Percentiles rank a stretch among this genome's conserved stretches.
These are phyloP conservation scores for Corymbia calophylla DNA, from an alignment of 441 rosid species.

Conservation along the genomic window DNA sequence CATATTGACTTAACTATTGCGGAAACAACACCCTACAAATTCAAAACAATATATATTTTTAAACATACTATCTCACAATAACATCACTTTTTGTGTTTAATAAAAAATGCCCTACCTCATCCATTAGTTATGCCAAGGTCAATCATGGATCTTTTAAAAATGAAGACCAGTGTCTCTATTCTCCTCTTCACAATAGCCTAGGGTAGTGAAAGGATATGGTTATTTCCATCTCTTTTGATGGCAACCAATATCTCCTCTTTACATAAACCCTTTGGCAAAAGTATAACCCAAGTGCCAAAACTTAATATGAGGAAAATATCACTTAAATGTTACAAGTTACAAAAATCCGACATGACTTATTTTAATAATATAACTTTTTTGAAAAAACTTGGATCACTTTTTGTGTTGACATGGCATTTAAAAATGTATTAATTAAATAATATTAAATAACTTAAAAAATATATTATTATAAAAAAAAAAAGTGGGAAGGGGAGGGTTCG, in stretches of 20 bases:
- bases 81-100: neutral
- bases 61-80: neutral
- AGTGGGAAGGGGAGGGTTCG: too few species aligned
- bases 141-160: neutral
- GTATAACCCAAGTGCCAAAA: too few species aligned
- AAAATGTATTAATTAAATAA: too few species aligned
- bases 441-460: too few species aligned
- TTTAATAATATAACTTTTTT: too few species aligned
- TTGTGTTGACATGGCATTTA: too few species aligned
- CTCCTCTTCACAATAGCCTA: neutral
- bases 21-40: neutral
- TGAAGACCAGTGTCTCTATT: neutral
- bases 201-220: neutral
- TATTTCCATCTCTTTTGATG: neutral
- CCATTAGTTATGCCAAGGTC: neutral
- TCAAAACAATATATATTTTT: neutral
- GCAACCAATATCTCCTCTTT: neutral
- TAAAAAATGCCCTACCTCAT: neutral
- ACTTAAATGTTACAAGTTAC: too few species aligned
- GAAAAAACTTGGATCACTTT: too few species aligned
- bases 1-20: neutral
- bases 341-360: too few species aligned
- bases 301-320: too few species aligned
- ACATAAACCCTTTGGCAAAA: neutral
- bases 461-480: too few species aligned